These are phyloP conservation scores for Epicoccum nigrum DNA, from an alignment of 2,329 filamentous ascomycete genomes.

Conservation along the genomic window DNA sequence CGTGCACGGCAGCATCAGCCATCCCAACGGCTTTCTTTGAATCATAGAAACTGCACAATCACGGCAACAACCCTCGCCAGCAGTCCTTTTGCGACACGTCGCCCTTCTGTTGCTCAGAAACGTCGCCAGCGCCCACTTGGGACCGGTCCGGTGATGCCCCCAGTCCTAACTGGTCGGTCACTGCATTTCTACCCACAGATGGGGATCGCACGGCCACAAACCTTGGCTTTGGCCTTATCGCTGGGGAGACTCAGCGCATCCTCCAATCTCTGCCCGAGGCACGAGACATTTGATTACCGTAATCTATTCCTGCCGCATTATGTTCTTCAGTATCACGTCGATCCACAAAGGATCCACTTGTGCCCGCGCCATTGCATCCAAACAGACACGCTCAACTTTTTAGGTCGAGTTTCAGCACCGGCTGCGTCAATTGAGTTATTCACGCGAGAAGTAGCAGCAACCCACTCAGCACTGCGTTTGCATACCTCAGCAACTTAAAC, in stretches of 20 bases:
- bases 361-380: slow-evolving; percentile 9
- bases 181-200: slow-evolving; percentile 14
- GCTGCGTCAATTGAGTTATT: slow-evolving; percentile 22
- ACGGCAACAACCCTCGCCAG: background rate
- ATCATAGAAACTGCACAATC: slow-evolving; percentile 1
- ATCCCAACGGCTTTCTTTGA: slow-evolving; percentile 5
- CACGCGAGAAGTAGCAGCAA: slow-evolving; percentile 9
- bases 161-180: slow-evolving; percentile 23
- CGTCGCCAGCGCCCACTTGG: slow-evolving; percentile 20
- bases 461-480: background rate
- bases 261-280: slow-evolving; percentile 26
- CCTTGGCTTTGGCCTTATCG: slow-evolving; percentile 37
- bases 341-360: slow-evolving; percentile 21
- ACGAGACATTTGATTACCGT: slow-evolving; percentile 28
- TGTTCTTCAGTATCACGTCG: slow-evolving; percentile 28
- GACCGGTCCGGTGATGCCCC: slow-evolving; percentile 1
- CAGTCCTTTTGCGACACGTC: slow-evolving; percentile 13
- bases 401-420: slow-evolving; percentile 5
- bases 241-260: slow-evolving; percentile 33
- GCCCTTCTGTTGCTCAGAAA: slow-evolving; percentile 13
- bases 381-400: slow-evolving; percentile 10
- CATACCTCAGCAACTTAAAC: slow-evolving; percentile 10
- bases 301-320: slow-evolving; percentile 30
- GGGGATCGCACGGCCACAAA: slow-evolving; percentile 32
- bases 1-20: slow-evolving; percentile 10